Base-by-base conservation (phyloP, 2,329 filamentous ascomycete genomes). In the Rhynchosporium secalis region DNA sequence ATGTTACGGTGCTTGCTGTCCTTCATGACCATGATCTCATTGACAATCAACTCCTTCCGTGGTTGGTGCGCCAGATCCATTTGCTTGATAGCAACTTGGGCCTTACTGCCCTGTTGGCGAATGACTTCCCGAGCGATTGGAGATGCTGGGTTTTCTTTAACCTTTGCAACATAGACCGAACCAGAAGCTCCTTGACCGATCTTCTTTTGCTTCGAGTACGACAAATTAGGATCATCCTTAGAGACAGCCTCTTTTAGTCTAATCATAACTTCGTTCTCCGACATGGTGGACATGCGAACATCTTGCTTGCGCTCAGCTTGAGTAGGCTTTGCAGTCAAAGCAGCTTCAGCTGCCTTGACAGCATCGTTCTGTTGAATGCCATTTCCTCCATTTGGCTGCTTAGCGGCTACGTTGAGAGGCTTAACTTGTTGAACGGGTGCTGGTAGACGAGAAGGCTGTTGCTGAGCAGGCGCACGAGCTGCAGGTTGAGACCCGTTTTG, bases 1-100 rank as follows among this genome's bases (percentile, higher is more conserved):
- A 99, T 99, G 77, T 99, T 99, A 65, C 90, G 88, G 76, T 99
- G 95, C 75, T 93, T 91, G 81, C 92, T 96, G 79, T 99, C 95
- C 80, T 98, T 97, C 95, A 99, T 99, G 64, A 99, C 95, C 80
- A 99, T 96, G 73, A 99, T 99, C 74, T 99, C 95, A 76, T 99
- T 99, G 58, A 99, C 95, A 73, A 99, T 99, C 72, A 99, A 80
- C 78, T 99, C 95, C 81, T 99, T 99, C 63, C 95, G 85, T 54
- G 95, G 95, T 77, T 99, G 95, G 74, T 96, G 95, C 56, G 94
- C 92, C 61, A 99, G 85, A 78, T 99, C 95, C 95, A 99, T 99
- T 79, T 99, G 95, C 80, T 99, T 99, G 75, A 99, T 99, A 47
- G 95, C 95, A 65, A 99, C 95, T 75, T 97, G 92, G 56, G 91